A percentile compares a stretch with the other conserved stretches of the same genome.
Conservation (phyloP, 2,329 filamentous ascomycete genomes). For the Alternaria postmessia region DNA sequence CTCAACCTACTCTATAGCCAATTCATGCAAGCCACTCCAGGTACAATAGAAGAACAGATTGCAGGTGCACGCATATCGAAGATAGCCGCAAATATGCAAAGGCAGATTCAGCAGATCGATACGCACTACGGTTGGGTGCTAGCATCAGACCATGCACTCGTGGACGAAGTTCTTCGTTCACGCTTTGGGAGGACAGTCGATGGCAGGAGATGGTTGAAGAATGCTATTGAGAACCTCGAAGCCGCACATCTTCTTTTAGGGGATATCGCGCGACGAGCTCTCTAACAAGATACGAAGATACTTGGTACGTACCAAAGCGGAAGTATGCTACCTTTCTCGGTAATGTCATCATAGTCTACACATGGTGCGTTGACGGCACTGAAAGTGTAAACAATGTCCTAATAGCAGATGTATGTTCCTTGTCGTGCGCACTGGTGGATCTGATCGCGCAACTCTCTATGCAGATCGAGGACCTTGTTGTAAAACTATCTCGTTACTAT, state of each 20-base stretch:
- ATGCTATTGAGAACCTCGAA: neutral
- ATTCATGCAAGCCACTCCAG: neutral
- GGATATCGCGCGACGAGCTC: neutral
- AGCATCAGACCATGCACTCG: slow-evolving; percentile 7
- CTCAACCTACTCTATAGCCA: neutral
- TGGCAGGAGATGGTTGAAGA: slow-evolving; percentile 2
- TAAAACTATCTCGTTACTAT: too few species aligned
- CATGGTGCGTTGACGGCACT: neutral
- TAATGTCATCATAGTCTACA: neutral
- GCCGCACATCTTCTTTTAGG: neutral
- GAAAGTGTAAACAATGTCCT: too few species aligned
- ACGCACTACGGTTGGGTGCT: slow-evolving; percentile 18
- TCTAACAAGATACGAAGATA: neutral
- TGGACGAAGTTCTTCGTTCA: neutral
- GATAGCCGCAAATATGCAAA: neutral
- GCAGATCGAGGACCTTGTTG: too few species aligned
- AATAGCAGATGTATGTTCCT: too few species aligned
- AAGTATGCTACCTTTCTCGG: neutral
- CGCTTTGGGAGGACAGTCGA: neutral
- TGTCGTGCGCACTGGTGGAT: too few species aligned
- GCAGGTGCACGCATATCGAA: neutral
- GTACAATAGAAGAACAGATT: neutral
- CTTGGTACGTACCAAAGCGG: neutral
- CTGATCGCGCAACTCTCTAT: too few species aligned
- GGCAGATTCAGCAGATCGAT: neutral